phyloP scores from a whole-genome alignment of 1,139 yeast genomes.

The Debaryomyces robertsiae region DNA sequence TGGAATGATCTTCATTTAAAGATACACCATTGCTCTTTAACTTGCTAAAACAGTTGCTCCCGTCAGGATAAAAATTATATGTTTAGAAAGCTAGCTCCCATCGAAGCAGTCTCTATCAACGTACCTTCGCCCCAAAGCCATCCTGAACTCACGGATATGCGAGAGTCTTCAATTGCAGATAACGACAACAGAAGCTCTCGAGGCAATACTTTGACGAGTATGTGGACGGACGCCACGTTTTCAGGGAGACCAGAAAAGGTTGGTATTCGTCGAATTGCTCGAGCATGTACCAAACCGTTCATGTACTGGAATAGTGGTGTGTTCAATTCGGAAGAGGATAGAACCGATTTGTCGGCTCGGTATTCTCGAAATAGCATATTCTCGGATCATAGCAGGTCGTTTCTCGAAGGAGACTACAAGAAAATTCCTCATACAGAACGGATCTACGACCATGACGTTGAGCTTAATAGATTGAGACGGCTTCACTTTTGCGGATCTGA shows the following conservation, averaged over 20 bases:
- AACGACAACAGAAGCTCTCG: conserved; percentile 18
- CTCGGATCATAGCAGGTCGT: conserved; percentile 3
- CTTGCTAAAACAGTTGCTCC: conserved; percentile 8
- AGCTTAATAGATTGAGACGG: conserved; percentile 7
- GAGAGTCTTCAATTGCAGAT: conserved; percentile 5
- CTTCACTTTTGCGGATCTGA: conserved; percentile 7
- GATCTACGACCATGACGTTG: conserved; percentile 14
- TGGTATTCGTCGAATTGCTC: conserved; percentile 24
- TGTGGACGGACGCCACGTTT: conserved; percentile 12
- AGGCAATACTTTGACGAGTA: conserved; percentile 20
- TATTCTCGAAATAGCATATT: conserved; percentile 17
- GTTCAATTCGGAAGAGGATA: conserved; percentile 5
- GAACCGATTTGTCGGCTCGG: conserved; percentile 1
- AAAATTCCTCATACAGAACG: conserved; percentile 10
- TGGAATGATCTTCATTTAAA: too few relatives aligned
- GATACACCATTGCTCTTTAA: conserved; percentile 2
- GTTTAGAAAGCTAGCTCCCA: conserved; percentile 13
- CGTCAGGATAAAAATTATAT: conserved; percentile 1
- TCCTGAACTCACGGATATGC: conserved; percentile 1
- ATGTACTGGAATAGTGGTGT: conserved; percentile 17
- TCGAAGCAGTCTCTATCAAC: conserved; percentile 10
- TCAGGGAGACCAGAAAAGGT: conserved; percentile 15
- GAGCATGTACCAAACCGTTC: conserved; percentile 22
- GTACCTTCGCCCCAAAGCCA: conserved; percentile 8
- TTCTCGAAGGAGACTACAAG: conserved; percentile 10